Percentiles rank a stretch among this genome's conserved stretches.
Conservation (phyloP, 306 rosid genomes). For the Astragalus membranaceus region DNA sequence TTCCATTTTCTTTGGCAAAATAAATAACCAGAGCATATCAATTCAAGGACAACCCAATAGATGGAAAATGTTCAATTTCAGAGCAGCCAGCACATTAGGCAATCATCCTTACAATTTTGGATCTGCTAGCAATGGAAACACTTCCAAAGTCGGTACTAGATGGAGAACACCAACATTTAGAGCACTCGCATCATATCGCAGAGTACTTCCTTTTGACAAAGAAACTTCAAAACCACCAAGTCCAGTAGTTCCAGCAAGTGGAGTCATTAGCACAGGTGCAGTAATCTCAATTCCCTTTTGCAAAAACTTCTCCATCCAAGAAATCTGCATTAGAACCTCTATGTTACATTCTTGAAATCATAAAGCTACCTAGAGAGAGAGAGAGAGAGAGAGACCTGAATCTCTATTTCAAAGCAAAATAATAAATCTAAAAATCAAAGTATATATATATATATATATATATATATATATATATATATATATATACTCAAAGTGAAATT, state of each 20-base stretch:
- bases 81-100: background rate
- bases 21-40: constrained; percentile 7
- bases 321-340: constrained; percentile 51
- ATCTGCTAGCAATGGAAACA: constrained; percentile 83
- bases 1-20: constrained; percentile 14
- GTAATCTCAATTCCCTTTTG: constrained; percentile 92
- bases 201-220: constrained; percentile 72
- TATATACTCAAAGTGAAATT: background rate
- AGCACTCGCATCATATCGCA: constrained; percentile 96
- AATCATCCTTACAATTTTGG: constrained; percentile 62
- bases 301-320: constrained; percentile 98
- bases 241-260: constrained; percentile 90
- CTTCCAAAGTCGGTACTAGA: constrained; percentile 87
- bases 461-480: too few species aligned
- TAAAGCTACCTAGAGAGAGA: too few species aligned
- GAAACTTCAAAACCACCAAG: constrained; percentile 99
- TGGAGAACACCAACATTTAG: constrained; percentile 92
- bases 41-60: background rate
- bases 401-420: too few species aligned
- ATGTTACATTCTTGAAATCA: too few species aligned
- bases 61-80: background rate
- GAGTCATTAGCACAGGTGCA: constrained; percentile 94
- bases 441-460: too few species aligned
- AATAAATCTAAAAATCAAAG: too few species aligned
- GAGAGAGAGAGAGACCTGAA: too few species aligned